phyloP scores from a whole-genome alignment of 345 rosid species.

The Populus nigra region DNA sequence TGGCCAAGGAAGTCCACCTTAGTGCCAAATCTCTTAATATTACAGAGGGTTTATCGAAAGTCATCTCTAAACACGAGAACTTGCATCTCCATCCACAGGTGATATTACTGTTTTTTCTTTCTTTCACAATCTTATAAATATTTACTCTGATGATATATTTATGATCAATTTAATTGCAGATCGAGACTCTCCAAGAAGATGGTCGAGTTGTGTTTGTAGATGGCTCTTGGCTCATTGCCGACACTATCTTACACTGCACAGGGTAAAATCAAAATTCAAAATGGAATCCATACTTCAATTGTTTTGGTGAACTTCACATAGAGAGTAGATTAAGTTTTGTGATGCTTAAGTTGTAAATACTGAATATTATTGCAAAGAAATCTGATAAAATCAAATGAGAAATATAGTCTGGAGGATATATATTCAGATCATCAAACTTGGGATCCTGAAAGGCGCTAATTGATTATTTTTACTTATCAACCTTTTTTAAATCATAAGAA shows the following conservation, averaged over 20 bases:
- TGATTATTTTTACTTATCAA: too few species aligned
- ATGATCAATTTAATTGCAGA: conserved; percentile 34
- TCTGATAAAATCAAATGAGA: too few species aligned
- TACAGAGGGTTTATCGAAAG: conserved; percentile 64
- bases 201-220: conserved; percentile 61
- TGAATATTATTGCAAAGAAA: too few species aligned
- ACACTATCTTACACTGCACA: conserved; percentile 81
- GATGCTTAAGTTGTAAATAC: too few species aligned
- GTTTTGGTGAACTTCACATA: too few species aligned
- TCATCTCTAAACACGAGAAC: conserved; percentile 59
- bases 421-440: too few species aligned
- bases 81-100: conserved; percentile 69
- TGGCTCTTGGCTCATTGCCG: conserved; percentile 60
- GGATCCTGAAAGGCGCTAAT: too few species aligned
- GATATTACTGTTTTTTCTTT: not conserved
- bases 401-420: too few species aligned
- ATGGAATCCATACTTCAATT: not conserved
- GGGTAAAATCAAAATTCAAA: conserved; percentile 48
- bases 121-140: too few species aligned
- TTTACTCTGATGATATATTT: not conserved
- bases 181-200: conserved; percentile 60
- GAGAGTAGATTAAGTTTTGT: too few species aligned
- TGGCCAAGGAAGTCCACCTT: conserved; percentile 72
- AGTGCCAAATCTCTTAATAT: conserved; percentile 60
- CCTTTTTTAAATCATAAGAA: not conserved